A percentile compares a stretch with the other conserved stretches of the same genome.
Conservation (phyloP, 2,329 filamentous ascomycete genomes). For the Ophioceras dolichostomum region DNA sequence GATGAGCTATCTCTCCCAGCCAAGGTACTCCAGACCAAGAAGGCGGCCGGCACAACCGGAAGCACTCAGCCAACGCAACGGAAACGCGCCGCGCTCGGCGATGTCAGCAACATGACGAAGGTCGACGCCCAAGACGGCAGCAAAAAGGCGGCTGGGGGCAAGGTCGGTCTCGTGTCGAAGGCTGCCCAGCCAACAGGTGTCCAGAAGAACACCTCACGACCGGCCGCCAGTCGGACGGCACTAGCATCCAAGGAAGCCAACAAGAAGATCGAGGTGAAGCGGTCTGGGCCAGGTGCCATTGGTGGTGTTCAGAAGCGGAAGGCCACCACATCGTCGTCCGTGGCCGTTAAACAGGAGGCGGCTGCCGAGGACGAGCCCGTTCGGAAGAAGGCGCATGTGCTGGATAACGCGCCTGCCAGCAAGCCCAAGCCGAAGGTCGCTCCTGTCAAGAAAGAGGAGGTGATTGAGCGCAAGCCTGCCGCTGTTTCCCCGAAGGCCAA, state of each 20-base stretch:
- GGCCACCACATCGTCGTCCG: constrained; percentile 23
- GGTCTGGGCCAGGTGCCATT: constrained; percentile 56
- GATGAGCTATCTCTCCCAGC: constrained; percentile 46
- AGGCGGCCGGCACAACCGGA: constrained; percentile 39
- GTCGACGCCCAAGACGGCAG: constrained; percentile 49
- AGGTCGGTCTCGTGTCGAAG: constrained; percentile 66
- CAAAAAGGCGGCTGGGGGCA: constrained; percentile 57
- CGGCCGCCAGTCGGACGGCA: constrained; percentile 34
- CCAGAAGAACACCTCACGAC: constrained; percentile 54
- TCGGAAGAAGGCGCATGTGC: constrained; percentile 46
- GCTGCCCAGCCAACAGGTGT: constrained; percentile 70
- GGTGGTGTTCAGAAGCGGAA: constrained; percentile 57
- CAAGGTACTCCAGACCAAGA: constrained; percentile 61
- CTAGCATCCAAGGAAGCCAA: constrained; percentile 26
- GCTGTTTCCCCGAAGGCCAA: constrained; percentile 1
- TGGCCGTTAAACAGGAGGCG: constrained; percentile 46
- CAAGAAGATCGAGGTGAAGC: constrained; percentile 63
- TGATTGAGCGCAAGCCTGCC: constrained; percentile 17
- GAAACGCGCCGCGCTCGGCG: constrained; percentile 77
- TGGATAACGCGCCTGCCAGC: constrained; percentile 29
- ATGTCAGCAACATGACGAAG: constrained; percentile 93
- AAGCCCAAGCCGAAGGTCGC: constrained; percentile 32
- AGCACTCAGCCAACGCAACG: constrained; percentile 37
- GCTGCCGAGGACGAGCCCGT: constrained; percentile 53
- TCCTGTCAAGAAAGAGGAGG: constrained; percentile 19